A percentile compares a stretch with the other conserved stretches of the same genome.
phyloP scores from a whole-genome alignment of 805 yeast genomes.

The Nakazawaea ambrosiae region DNA sequence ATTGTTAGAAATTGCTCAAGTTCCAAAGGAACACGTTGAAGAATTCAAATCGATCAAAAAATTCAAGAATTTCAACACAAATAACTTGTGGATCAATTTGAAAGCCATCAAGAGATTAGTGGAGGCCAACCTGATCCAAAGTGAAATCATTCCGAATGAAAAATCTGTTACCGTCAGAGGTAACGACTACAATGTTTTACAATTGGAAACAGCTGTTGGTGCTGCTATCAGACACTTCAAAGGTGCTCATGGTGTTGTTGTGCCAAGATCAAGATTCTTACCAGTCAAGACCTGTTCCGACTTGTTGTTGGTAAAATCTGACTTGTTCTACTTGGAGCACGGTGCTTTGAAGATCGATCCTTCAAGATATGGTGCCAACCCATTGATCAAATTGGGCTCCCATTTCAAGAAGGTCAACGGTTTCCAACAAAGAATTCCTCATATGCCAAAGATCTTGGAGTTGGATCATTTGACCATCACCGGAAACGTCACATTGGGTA shows the following conservation, averaged over 20 bases:
- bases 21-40: slow-evolving; percentile 96
- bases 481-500: slow-evolving; percentile 91
- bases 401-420: slow-evolving; percentile 93
- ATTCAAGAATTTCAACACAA: slow-evolving; percentile 96
- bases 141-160: slow-evolving; percentile 94
- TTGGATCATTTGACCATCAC: slow-evolving; percentile 96
- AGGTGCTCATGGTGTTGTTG: slow-evolving; percentile 96
- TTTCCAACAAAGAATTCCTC: slow-evolving; percentile 84
- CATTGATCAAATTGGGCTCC: slow-evolving; percentile 92
- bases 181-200: slow-evolving; percentile 77
- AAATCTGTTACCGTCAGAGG: slow-evolving; percentile 77
- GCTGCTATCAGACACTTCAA: slow-evolving; percentile 96
- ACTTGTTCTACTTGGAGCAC: slow-evolving; percentile 82
- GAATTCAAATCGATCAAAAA: slow-evolving; percentile 97
- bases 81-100: slow-evolving; percentile 95
- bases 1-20: slow-evolving; percentile 95
- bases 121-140: slow-evolving; percentile 70
- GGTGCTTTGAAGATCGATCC: slow-evolving; percentile 85
- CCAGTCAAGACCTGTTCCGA: slow-evolving; percentile 98
- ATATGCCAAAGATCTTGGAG: slow-evolving; percentile 94
- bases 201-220: slow-evolving; percentile 98
- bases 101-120: slow-evolving; percentile 90
- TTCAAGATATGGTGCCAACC: slow-evolving; percentile 84
- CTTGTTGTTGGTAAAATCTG: slow-evolving; percentile 88
- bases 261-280: slow-evolving; percentile 94